These are phyloP conservation scores for Dendrobium chrysotoxum DNA, from an alignment of 106 monocot species.

Conservation along the genomic window DNA sequence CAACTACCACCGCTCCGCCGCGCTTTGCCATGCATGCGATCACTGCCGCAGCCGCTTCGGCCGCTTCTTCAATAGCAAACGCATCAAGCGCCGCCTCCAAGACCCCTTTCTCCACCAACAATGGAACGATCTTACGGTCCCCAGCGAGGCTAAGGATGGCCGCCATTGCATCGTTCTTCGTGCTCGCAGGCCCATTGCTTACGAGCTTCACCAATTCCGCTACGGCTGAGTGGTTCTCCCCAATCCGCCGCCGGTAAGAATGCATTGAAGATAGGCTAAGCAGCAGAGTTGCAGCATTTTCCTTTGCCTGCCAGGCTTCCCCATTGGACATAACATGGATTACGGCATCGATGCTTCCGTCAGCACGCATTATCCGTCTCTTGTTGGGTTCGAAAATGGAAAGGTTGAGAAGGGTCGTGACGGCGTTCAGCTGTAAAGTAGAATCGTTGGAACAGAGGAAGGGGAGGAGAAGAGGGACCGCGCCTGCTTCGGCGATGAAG, in stretches of 20 bases:
- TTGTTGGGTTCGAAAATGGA: constrained; percentile 83
- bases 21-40: constrained; percentile 59
- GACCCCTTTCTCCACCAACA: constrained; percentile 38
- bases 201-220: constrained; percentile 39
- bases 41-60: constrained; percentile 50
- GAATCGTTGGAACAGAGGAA: constrained; percentile 39
- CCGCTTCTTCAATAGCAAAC: constrained; percentile 20
- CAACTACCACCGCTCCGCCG: constrained; percentile 47
- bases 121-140: constrained; percentile 51
- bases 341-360: constrained; percentile 49
- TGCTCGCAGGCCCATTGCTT: constrained; percentile 32
- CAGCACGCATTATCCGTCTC: constrained; percentile 53
- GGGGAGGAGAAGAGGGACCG: constrained; percentile 60
- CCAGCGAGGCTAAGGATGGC: constrained; percentile 62
- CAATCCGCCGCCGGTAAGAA: constrained; percentile 50
- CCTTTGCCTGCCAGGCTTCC: constrained; percentile 64
- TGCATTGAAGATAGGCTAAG: constrained; percentile 46
- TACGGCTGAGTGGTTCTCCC: constrained; percentile 27
- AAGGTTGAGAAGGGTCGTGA: constrained; percentile 79
- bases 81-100: constrained; percentile 39
- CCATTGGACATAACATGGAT: constrained; percentile 38
- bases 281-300: constrained; percentile 67
- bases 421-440: constrained; percentile 57
- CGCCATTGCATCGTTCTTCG: constrained; percentile 52
- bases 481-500: constrained; percentile 72